Conservation (phyloP, 2,329 filamentous ascomycete genomes). For the Lachnum nothofagi region DNA sequence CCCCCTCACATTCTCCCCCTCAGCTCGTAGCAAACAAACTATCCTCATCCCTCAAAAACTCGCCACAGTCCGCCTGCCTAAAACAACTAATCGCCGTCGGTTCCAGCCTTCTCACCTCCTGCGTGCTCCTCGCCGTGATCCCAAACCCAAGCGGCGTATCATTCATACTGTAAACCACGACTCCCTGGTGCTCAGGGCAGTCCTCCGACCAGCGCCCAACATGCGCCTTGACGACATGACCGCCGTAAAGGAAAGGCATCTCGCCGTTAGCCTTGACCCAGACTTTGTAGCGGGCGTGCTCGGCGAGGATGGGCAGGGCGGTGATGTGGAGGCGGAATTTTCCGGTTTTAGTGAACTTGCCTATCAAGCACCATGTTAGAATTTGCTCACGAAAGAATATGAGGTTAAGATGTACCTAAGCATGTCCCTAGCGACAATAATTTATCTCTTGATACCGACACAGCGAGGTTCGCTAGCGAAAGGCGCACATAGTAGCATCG, state of each 20-base stretch:
- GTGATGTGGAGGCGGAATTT: slow-evolving; percentile 96
- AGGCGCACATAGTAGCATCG: slow-evolving; percentile 90
- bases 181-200: slow-evolving; percentile 86
- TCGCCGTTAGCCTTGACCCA: slow-evolving; percentile 96
- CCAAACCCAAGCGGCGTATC: slow-evolving; percentile 93
- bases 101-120: slow-evolving; percentile 76
- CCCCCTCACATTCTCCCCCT: not conserved
- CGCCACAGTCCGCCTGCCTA: slow-evolving; percentile 87
- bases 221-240: slow-evolving; percentile 79
- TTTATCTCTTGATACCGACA: slow-evolving; percentile 73
- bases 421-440: slow-evolving; percentile 86
- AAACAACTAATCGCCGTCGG: slow-evolving; percentile 88
- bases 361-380: slow-evolving; percentile 38
- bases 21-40: slow-evolving; percentile 51
- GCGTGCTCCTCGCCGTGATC: slow-evolving; percentile 79
- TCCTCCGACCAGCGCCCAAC: slow-evolving; percentile 79
- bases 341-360: slow-evolving; percentile 93
- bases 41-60: slow-evolving; percentile 83
- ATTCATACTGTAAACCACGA: slow-evolving; percentile 86
- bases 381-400: not conserved
- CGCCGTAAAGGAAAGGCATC: slow-evolving; percentile 95
- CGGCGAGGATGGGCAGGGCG: slow-evolving; percentile 75
- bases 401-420: slow-evolving; percentile 46
- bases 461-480: slow-evolving; percentile 85
- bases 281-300: slow-evolving; percentile 91